Evolutionary conservation across 2,329 filamentous ascomycete species (phyloP), one percentile per base, ranked within the genome.

Genomic region (Periconia digitata): DNA sequence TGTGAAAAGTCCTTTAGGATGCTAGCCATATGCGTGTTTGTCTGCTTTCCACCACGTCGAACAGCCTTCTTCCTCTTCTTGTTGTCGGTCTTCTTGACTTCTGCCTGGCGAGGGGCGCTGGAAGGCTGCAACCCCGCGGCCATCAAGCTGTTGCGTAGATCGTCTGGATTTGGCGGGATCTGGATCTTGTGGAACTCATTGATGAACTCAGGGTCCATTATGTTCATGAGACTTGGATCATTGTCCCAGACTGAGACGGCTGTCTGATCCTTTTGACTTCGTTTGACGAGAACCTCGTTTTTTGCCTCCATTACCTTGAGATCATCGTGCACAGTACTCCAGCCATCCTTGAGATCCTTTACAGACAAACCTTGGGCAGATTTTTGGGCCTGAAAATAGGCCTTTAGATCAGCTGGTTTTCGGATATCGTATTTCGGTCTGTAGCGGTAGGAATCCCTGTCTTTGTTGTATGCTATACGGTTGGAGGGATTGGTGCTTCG

Each of bases 331-430:
- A 90, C 95, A 61, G 87, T 86, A 20, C 87, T 85, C 94, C 94
- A 99, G 54, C 94, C 94, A 69, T 99, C 94, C 73, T 96, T 95
- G 53, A 99, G 81, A 62, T 96, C 91, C 70, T 90, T 91, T 54
- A 97, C 90, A 32, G 80, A 81, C 46, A 97, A 83, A 12, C 90
- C 90, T 56, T 87, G 85, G 1, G 90, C 89, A 50, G 91, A 91
- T 44, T 83, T 84, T 72, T 92, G 91, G 45, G 81, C 79, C 73
- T 96, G 91, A 24, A 99, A 82, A 66, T 90, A 87, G 46, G 82
- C 83, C 46, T 95, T 83, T 46, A 99, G 82, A 60, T 91, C 85
- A 34, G 87, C 85, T 50, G 85, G 84, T 63, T 84, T 86, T 60
- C 84, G 85, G 51, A 99, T 92, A 53, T 89, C 85, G 69, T 96